Percentiles rank a stretch among this genome's conserved stretches.
Evolutionary conservation across 2,329 filamentous ascomycete species (phyloP).

Genomic region (Tolypocladium capitatum): DNA sequence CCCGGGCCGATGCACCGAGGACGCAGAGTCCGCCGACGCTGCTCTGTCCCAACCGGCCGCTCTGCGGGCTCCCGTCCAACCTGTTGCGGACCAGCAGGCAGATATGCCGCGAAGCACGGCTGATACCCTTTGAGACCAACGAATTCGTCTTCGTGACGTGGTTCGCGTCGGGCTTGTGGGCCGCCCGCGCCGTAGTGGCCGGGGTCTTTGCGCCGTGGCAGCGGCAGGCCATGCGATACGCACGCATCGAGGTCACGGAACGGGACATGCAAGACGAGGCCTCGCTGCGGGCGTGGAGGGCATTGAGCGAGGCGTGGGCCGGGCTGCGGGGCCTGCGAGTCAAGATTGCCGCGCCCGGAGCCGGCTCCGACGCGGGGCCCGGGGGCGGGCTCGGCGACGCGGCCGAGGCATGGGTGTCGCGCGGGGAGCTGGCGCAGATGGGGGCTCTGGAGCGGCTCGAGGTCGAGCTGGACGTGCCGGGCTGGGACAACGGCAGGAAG

Average conservation of each 20-base stretch:
- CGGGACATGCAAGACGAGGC: constrained; percentile 19
- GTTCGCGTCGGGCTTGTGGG: constrained; percentile 30
- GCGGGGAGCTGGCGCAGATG: constrained; percentile 19
- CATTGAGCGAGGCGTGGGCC: constrained; percentile 22
- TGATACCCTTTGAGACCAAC: constrained; percentile 26
- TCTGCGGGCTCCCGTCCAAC: constrained; percentile 25
- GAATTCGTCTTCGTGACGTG: constrained; percentile 34
- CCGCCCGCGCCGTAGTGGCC: constrained; percentile 23
- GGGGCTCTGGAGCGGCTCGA: constrained; percentile 21
- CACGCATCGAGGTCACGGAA: constrained; percentile 26
- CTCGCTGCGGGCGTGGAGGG: constrained; percentile 19
- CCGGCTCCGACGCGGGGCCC: background rate
- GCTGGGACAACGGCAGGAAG: constrained; percentile 19
- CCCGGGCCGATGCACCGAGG: background rate
- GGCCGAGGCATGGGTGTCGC: constrained; percentile 8
- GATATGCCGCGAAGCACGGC: constrained; percentile 28
- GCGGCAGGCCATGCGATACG: constrained; percentile 22
- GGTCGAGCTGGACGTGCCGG: constrained; percentile 23
- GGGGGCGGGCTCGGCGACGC: background rate
- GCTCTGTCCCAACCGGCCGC: constrained; percentile 21
- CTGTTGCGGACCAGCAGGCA: constrained; percentile 25
- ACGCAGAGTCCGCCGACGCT: background rate
- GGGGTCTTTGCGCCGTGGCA: constrained; percentile 27
- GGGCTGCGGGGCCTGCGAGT: constrained; percentile 26
- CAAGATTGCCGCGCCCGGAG: constrained; percentile 16